These are phyloP conservation scores for Aspergillus sclerotialis DNA, from an alignment of 2,329 filamentous ascomycete genomes.

Conservation along the genomic window DNA sequence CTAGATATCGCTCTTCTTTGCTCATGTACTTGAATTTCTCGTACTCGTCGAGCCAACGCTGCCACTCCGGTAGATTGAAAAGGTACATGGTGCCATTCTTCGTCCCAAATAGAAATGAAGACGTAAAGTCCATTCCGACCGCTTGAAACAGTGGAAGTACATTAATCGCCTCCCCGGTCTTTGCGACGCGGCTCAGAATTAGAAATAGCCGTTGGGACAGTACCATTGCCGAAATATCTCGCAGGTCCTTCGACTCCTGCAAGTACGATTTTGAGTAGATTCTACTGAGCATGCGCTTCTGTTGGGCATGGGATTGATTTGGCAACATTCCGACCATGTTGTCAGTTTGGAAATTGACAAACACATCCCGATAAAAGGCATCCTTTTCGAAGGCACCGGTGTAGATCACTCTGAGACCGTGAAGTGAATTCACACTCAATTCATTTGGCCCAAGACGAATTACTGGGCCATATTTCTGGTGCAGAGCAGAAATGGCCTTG, in stretches of 20 bases:
- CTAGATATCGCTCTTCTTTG: constrained; percentile 49
- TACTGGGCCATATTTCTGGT: constrained; percentile 49
- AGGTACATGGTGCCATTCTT: constrained; percentile 52
- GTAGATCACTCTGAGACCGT: constrained; percentile 54
- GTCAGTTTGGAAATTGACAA: constrained; percentile 55
- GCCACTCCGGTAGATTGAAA: constrained; percentile 43
- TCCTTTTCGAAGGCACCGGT: constrained; percentile 63
- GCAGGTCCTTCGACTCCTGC: constrained; percentile 49
- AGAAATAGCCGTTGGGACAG: constrained; percentile 55
- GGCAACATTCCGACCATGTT: constrained; percentile 61
- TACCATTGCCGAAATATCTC: constrained; percentile 47
- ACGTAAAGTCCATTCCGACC: constrained; percentile 65
- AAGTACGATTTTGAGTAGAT: constrained; percentile 69
- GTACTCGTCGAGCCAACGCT: constrained; percentile 58
- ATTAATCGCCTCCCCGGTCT: constrained; percentile 30
- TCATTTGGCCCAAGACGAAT: constrained; percentile 57
- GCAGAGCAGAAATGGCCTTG: constrained; percentile 48
- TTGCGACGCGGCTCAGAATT: constrained; percentile 24
- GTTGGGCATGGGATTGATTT: constrained; percentile 53
- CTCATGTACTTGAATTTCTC: constrained; percentile 52
- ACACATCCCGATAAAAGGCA: constrained; percentile 57
- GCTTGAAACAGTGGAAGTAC: constrained; percentile 57
- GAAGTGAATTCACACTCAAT: constrained; percentile 57
- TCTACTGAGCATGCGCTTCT: constrained; percentile 67
- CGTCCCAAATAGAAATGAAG: constrained; percentile 62